These are phyloP conservation scores for Geotrichum klebahnii DNA, from an alignment of 1,139 yeast genomes.

Conservation along the genomic window DNA sequence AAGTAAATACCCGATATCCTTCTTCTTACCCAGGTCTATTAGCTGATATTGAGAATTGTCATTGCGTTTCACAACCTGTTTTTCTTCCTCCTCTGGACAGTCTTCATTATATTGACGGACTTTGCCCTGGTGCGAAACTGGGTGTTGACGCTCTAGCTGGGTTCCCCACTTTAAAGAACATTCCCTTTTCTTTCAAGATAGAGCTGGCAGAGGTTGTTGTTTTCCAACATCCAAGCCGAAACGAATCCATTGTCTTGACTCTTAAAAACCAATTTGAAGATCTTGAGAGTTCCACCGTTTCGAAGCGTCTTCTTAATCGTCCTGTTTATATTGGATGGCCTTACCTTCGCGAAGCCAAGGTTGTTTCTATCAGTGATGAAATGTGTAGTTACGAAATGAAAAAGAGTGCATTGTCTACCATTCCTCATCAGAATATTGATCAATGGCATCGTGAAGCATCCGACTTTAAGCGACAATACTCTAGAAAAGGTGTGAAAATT, in stretches of 20 bases:
- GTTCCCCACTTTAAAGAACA: constrained; percentile 74
- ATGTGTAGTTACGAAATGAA: constrained; percentile 47
- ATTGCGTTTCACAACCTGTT: constrained; percentile 56
- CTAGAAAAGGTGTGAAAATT: constrained; percentile 56
- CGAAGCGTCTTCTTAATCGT: constrained; percentile 55
- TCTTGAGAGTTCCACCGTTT: constrained; percentile 46
- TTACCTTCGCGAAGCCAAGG: constrained; percentile 72
- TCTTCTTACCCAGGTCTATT: constrained; percentile 79
- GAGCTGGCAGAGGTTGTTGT: constrained; percentile 64
- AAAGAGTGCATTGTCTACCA: constrained; percentile 21
- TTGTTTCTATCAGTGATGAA: constrained; percentile 60
- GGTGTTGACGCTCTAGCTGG: constrained; percentile 79
- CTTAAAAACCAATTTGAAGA: constrained; percentile 56
- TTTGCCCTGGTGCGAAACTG: constrained; percentile 61
- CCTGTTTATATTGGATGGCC: constrained; percentile 85
- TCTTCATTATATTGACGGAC: constrained; percentile 50
- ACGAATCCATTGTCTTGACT: constrained; percentile 72
- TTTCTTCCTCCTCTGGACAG: constrained; percentile 17
- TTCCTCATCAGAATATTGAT: constrained; percentile 37
- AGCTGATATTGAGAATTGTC: constrained; percentile 71
- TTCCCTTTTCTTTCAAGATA: constrained; percentile 56
- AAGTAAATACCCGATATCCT: constrained; percentile 60
- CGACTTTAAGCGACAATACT: constrained; percentile 43
- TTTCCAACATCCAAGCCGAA: constrained; percentile 79
- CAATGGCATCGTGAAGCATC: constrained; percentile 25